Evolutionary conservation across 768 basidiomycete species (phyloP), one percentile per base, ranked within the genome.

Genomic region (Peribolospora baueri): DNA sequence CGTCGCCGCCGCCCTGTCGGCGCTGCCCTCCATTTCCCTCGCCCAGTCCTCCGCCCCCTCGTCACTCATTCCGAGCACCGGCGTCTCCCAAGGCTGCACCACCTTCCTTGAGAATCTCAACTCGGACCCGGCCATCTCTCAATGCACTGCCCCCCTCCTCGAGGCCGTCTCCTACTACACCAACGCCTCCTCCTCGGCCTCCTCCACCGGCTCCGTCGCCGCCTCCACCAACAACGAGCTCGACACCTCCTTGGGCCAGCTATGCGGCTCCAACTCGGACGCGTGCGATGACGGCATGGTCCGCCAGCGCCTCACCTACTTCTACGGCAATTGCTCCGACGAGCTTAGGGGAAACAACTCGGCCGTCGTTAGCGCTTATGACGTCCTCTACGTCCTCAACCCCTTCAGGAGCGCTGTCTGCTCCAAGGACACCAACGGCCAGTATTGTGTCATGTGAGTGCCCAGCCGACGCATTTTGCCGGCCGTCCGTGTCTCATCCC

Each of bases 361-460:
- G 4, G 66, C 65, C 65, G 66, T 58, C 54, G 55, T 49, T 65
- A 71, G 37, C 38, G 68, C 75, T 2, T 98, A 97, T 69, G 90
- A 95, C 65, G 70, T 77, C 40, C 69, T 95, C 39, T 98, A 85
- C 70, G 59, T 73, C 56, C 59, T 90, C 48, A 58, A 65, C 8
- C 86, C 88, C 6, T 65, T 91, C 64, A 70, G 69, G 58, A 60
- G 65, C 5, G 79, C 86, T 38, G 64, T 84, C 40, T 95, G 90
- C 70, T 61, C 80, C 49, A 82, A 84, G 73, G 76, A 82, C 62
- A 70, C 62, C 50, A 79, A 76, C 41, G 69, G 72, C 45, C 64
- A 62, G 37, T 93, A 74, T 69, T 97, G 91, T 64, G 74, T 76
- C 39, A 66, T 73, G 55, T 61, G 75, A 40, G 68, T 77, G 42